phyloP scores from a whole-genome alignment of 1,139 yeast genomes.

The Candida labiduridarum region DNA sequence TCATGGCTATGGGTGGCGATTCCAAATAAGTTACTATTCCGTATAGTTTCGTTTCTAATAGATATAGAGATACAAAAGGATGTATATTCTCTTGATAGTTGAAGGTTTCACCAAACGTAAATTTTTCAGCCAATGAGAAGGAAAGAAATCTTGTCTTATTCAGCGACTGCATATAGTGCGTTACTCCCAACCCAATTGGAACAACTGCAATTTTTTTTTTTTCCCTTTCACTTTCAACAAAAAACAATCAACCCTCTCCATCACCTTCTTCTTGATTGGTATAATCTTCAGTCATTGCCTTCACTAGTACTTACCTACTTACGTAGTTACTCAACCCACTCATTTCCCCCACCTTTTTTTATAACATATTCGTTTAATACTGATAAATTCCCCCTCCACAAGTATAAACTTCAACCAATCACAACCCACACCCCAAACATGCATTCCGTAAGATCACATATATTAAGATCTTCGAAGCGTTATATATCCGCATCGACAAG shows the following conservation, averaged over 20 bases:
- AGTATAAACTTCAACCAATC: no score
- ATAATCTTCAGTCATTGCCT: no score
- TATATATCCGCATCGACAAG: slow-evolving; percentile 30
- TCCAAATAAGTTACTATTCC: slow-evolving; percentile 11
- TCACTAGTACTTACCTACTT: no score
- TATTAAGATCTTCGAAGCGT: slow-evolving; percentile 32
- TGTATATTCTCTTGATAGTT: not conserved
- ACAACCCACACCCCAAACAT: slow-evolving; percentile 4
- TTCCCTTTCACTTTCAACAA: not conserved
- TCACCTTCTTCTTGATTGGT: not conserved
- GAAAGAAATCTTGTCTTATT: slow-evolving; percentile 17
- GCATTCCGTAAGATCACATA: slow-evolving; percentile 24
- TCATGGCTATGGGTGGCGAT: slow-evolving; percentile 32
- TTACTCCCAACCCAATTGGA: slow-evolving; percentile 5
- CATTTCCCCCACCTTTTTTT: not conserved
- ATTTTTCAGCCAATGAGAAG: slow-evolving; percentile 9
- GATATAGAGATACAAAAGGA: not conserved
- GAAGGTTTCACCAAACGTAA: not conserved
- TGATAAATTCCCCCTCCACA: not conserved
- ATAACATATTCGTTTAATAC: not conserved
- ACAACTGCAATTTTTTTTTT: not conserved
- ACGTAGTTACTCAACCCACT: no score
- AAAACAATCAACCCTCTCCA: not conserved
- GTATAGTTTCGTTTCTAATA: not conserved
- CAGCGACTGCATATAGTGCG: slow-evolving; percentile 14